Base-by-base conservation (phyloP, 495 filamentous ascomycete genomes). In the Cairneyella variabilis region DNA sequence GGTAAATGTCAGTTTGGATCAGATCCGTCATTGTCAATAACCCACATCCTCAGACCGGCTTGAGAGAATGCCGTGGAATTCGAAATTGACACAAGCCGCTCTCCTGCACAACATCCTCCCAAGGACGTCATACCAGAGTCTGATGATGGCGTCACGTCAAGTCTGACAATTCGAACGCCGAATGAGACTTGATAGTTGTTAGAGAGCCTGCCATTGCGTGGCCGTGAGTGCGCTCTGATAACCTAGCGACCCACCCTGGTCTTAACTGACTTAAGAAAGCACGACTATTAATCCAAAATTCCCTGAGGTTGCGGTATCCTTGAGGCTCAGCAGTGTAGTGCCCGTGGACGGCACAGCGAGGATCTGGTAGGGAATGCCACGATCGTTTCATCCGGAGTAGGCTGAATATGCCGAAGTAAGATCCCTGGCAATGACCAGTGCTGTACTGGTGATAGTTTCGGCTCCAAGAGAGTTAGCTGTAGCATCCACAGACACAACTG, bases 211-310 rank as follows among this genome's bases (percentile, higher is more conserved):
- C 80, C 78, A 82, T 65, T 83, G 80, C 27, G 71, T 72, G 7
- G 68, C 63, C 3, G 79, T 83, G 60, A 85, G 51, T 20, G 77
- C 81, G 58, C 78, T 83, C 44, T 66, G 64, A 66, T 67, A 82
- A 12, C 71, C 67, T 1, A 17, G 18, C 1, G 55, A 53, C 10
- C 61, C 61, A 32, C 66, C 62, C 54, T 77, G 79, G 51, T 79
- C 64, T 60, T 85, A 85, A 60, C 73, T 72, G 50, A 83, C 75
- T 61, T 79, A 74, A 49, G 72, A 69, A 12, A 79, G 58, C 34
- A 83, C 69, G 5, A 84, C 71, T 59, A 84, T 79, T 51, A 78
- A 77, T 8, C 73, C 73, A 47, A 66, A 85, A 67, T 83, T 82
- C 43, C 82, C 82, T 20, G 69, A 64, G 0, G 66, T 57, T 1